A percentile compares a stretch with the other conserved stretches of the same genome.
phyloP scores from a whole-genome alignment of 2,329 filamentous ascomycete species.

The Hortaea sp. region DNA sequence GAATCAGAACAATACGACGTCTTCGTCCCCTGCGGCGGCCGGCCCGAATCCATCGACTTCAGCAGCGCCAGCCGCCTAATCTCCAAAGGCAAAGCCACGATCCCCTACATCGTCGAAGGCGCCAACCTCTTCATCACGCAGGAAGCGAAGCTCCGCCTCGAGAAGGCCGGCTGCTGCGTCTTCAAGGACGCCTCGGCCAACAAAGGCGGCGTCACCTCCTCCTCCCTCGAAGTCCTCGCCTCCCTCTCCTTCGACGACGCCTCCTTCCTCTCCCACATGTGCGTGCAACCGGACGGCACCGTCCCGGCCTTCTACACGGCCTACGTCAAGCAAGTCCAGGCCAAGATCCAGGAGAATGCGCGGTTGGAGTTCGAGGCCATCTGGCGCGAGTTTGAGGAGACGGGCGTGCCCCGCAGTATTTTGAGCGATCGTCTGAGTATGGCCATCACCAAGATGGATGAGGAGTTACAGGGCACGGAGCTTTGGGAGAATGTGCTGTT shows the following conservation, averaged over 20 bases:
- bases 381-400: constrained; percentile 85
- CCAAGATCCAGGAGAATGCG: constrained; percentile 83
- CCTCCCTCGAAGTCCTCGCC: constrained; percentile 89
- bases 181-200: constrained; percentile 98
- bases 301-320: constrained; percentile 83
- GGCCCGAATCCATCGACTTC: constrained; percentile 92
- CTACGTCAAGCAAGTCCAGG: constrained; percentile 87
- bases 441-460: constrained; percentile 92
- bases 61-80: constrained; percentile 81
- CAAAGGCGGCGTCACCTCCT: constrained; percentile 97
- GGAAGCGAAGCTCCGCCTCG: constrained; percentile 88
- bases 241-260: constrained; percentile 88
- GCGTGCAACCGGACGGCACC: constrained; percentile 64
- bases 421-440: constrained; percentile 82
- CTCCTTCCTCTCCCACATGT: constrained; percentile 89
- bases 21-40: constrained; percentile 93
- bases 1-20: constrained; percentile 59
- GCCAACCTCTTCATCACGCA: constrained; percentile 98
- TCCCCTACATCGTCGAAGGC: constrained; percentile 95
- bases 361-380: constrained; percentile 94
- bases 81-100: constrained; percentile 71
- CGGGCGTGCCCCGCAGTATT: constrained; percentile 68
- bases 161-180: constrained; percentile 86
- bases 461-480: constrained; percentile 88
- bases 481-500: constrained; percentile 79